A percentile compares a stretch with the other conserved stretches of the same genome.
Evolutionary conservation across 441 rosid species (phyloP).

Genomic region (Euphorbia schlechtendalii): DNA sequence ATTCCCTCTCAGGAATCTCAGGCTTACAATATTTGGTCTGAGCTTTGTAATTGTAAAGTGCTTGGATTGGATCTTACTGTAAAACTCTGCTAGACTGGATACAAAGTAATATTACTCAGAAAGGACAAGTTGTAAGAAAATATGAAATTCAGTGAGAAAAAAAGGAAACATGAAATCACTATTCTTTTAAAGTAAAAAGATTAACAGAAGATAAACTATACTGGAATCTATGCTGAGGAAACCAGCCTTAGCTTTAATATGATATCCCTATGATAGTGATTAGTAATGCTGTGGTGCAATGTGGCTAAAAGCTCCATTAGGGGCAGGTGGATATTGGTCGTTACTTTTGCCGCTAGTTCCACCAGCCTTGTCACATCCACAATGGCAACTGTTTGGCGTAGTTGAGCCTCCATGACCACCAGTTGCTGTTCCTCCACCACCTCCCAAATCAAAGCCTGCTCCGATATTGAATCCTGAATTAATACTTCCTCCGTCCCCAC

Average conservation of each 20-base stretch:
- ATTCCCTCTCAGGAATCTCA: not conserved
- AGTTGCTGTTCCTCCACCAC: not conserved
- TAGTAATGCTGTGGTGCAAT: not conserved
- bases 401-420: not conserved
- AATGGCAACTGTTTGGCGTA: not conserved
- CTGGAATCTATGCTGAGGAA: slow-evolving; percentile 6
- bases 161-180: too few species aligned
- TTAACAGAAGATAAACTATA: too few species aligned
- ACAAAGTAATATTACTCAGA: too few species aligned
- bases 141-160: too few species aligned
- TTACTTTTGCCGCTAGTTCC: not conserved
- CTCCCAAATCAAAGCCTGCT: not conserved
- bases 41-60: not conserved
- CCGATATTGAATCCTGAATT: not conserved
- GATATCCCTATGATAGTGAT: slow-evolving; percentile 3
- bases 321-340: slow-evolving; percentile 1
- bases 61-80: not conserved
- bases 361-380: not conserved
- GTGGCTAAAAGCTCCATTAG: not conserved
- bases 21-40: not conserved
- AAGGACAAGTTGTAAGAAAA: too few species aligned
- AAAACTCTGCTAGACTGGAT: too few species aligned
- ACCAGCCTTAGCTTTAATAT: not conserved
- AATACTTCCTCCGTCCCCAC: not conserved
- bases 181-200: too few species aligned